phyloP scores from a whole-genome alignment of 2,329 filamentous ascomycete genomes.

The Alternaria gaisen region DNA sequence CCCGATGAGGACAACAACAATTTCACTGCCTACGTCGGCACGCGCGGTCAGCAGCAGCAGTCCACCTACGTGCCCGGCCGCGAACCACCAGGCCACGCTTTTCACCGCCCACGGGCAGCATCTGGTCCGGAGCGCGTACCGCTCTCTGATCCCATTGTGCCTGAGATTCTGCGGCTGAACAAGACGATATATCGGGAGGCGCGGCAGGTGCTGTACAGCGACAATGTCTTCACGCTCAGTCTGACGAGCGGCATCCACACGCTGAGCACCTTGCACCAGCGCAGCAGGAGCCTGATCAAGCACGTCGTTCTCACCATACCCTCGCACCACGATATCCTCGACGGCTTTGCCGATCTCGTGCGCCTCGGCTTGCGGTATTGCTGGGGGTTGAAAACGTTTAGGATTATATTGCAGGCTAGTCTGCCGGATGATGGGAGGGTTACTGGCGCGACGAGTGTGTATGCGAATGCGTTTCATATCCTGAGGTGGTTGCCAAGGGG shows the following conservation, averaged over 20 bases:
- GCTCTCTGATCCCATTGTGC: constrained; percentile 47
- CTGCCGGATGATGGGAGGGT: constrained; percentile 41
- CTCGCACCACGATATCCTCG: constrained; percentile 57
- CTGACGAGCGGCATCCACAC: constrained; percentile 51
- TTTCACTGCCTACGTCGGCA: too few species aligned
- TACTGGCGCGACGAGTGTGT: constrained; percentile 52
- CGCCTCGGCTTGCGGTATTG: constrained; percentile 57
- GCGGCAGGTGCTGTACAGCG: constrained; percentile 42
- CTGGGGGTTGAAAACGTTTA: constrained; percentile 55
- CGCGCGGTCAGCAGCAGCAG: too few species aligned
- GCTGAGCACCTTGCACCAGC: constrained; percentile 54
- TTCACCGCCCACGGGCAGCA: neutral
- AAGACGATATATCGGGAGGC: constrained; percentile 51
- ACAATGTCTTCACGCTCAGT: constrained; percentile 49
- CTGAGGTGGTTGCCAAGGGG: constrained; percentile 56
- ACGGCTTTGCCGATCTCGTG: constrained; percentile 57
- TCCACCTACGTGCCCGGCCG: neutral
- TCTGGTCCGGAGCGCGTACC: neutral
- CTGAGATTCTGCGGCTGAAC: constrained; percentile 52
- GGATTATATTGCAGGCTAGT: constrained; percentile 50
- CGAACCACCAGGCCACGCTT: neutral
- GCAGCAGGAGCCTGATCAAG: constrained; percentile 55
- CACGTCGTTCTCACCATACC: constrained; percentile 56
- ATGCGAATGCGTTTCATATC: constrained; percentile 59
- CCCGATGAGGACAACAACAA: too few species aligned